Percentiles rank a stretch among this genome's conserved stretches.
Evolutionary conservation across 2,329 filamentous ascomycete species (phyloP).

Genomic region (Diaporthe sp.): DNA sequence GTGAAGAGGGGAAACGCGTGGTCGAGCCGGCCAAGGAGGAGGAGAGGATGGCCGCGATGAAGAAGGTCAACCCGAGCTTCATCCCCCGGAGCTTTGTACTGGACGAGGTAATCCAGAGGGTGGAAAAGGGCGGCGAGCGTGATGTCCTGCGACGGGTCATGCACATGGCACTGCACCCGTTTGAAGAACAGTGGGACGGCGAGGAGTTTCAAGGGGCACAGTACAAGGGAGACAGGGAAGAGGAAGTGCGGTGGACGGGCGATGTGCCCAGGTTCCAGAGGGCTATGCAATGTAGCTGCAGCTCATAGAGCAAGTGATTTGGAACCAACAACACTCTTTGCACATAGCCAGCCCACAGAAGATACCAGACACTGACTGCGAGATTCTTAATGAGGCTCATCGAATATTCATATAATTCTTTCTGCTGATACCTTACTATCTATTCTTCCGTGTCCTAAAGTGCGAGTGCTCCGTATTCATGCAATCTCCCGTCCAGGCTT

Average conservation of each 20-base stretch:
- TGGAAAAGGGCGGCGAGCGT: constrained; percentile 86
- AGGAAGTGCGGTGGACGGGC: constrained; percentile 86
- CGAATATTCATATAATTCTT: not conserved
- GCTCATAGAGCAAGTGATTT: constrained; percentile 69
- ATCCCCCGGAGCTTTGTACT: constrained; percentile 91
- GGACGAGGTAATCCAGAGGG: constrained; percentile 90
- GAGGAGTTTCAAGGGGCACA: constrained; percentile 61
- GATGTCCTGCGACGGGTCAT: constrained; percentile 83
- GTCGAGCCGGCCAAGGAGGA: constrained; percentile 62
- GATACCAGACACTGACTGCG: constrained; percentile 15
- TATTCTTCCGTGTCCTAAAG: not conserved
- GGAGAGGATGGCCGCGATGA: constrained; percentile 81
- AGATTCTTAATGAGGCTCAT: not conserved
- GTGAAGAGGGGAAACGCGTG: constrained; percentile 51
- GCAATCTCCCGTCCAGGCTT: constrained; percentile 24
- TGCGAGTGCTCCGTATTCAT: constrained; percentile 17
- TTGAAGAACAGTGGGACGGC: constrained; percentile 81
- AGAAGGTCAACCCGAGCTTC: constrained; percentile 91
- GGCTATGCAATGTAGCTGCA: constrained; percentile 95
- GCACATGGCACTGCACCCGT: constrained; percentile 87
- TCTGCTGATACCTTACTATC: not conserved
- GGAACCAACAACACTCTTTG: not conserved
- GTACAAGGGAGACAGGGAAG: constrained; percentile 73
- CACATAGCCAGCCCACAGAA: not conserved
- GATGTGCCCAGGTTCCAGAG: constrained; percentile 85